phyloP scores from a whole-genome alignment of 2,329 filamentous ascomycete genomes.

The Aureobasidium melanogenum region DNA sequence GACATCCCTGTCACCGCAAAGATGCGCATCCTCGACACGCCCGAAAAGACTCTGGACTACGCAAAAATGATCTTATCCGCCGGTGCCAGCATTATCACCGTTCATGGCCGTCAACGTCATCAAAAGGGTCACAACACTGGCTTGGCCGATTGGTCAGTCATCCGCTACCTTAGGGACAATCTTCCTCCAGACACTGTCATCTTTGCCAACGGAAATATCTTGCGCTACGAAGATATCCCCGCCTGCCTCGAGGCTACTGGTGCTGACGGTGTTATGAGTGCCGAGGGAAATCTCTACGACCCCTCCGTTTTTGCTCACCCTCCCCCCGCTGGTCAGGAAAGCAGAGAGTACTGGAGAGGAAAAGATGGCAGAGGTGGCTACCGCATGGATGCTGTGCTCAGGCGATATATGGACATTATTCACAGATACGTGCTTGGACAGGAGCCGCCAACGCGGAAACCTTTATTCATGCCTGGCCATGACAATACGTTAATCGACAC shows the following conservation, averaged over 20 bases:
- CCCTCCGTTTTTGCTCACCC: slow-evolving; percentile 72
- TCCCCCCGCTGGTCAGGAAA: slow-evolving; percentile 55
- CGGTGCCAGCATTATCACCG: slow-evolving; percentile 85
- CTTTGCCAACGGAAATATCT: slow-evolving; percentile 92
- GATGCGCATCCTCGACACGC: slow-evolving; percentile 80
- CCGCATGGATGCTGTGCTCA: slow-evolving; percentile 76
- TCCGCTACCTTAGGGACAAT: slow-evolving; percentile 73
- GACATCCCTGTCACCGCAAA: slow-evolving; percentile 87
- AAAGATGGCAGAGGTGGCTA: slow-evolving; percentile 73
- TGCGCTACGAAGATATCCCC: slow-evolving; percentile 70
- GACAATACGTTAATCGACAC: slow-evolving; percentile 11
- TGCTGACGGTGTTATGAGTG: slow-evolving; percentile 89
- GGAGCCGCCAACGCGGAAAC: slow-evolving; percentile 56
- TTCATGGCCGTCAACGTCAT: slow-evolving; percentile 80
- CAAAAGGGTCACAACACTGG: slow-evolving; percentile 96
- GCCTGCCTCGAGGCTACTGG: slow-evolving; percentile 73
- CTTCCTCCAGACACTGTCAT: slow-evolving; percentile 82
- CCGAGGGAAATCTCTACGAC: slow-evolving; percentile 89
- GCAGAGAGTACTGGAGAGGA: slow-evolving; percentile 79
- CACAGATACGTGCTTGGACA: slow-evolving; percentile 64
- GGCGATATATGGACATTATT: slow-evolving; percentile 85
- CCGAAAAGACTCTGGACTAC: slow-evolving; percentile 79
- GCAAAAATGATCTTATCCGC: slow-evolving; percentile 78
- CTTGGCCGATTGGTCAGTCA: slow-evolving; percentile 80
- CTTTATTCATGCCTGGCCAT: slow-evolving; percentile 62